Percentiles rank a stretch among this genome's conserved stretches.
phyloP scores from a whole-genome alignment of 2,329 filamentous ascomycete genomes.

The Penicillium sp. region DNA sequence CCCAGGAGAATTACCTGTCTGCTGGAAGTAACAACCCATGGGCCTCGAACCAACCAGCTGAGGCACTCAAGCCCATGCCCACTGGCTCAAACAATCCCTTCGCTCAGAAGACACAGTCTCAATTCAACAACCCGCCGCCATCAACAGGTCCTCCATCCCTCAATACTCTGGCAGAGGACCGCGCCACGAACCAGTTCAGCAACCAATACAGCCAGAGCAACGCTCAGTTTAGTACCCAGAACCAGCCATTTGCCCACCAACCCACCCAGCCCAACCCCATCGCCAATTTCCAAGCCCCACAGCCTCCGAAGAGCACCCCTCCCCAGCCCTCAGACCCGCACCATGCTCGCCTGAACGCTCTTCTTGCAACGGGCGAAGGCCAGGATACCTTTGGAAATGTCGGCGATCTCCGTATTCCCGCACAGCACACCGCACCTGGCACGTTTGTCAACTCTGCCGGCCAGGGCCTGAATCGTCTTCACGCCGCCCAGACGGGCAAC shows the following conservation, averaged over 20 bases:
- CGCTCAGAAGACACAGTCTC: conserved; percentile 59
- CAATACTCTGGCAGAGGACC: conserved; percentile 74
- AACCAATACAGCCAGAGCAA: conserved; percentile 14
- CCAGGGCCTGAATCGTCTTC: conserved; percentile 66
- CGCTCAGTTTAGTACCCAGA: conserved; percentile 35
- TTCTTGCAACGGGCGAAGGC: conserved; percentile 81
- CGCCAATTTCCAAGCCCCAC: conserved; percentile 29
- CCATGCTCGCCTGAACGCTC: conserved; percentile 71
- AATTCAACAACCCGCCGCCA: conserved; percentile 45
- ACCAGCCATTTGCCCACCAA: conserved; percentile 32
- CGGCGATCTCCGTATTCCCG: conserved; percentile 89
- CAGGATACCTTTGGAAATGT: conserved; percentile 97
- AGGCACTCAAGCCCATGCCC: conserved; percentile 69
- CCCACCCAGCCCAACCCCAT: conserved; percentile 37
- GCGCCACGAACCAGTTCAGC: conserved; percentile 62
- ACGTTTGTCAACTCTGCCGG: conserved; percentile 96
- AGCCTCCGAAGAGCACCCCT: conserved; percentile 32
- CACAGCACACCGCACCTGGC: conserved; percentile 92
- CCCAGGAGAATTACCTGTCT: conserved; percentile 59
- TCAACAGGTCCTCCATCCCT: conserved; percentile 63
- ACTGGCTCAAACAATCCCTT: conserved; percentile 99
- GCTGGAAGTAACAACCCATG: conserved; percentile 93
- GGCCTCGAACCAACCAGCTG: conserved; percentile 58
- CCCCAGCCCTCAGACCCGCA: conserved; percentile 49
- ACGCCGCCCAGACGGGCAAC: conserved; percentile 64